These are phyloP conservation scores for Ogataea saltuana DNA, from an alignment of 805 yeast species.

Conservation along the genomic window DNA sequence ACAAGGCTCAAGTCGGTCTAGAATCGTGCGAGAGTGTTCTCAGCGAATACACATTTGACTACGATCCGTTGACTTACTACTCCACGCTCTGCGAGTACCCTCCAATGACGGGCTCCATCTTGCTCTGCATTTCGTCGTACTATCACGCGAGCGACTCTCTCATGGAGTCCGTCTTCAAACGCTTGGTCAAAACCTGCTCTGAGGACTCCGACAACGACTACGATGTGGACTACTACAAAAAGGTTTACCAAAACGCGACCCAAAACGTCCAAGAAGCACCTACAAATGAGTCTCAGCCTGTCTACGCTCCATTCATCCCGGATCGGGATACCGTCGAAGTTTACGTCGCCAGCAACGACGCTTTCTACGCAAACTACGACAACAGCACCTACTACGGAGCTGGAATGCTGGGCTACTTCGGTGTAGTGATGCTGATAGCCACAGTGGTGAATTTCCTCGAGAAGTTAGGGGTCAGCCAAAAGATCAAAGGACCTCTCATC, in stretches of 20 bases:
- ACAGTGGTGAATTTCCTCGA: slow-evolving; percentile 36
- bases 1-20: background rate
- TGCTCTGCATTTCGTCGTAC: slow-evolving; percentile 13
- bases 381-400: slow-evolving; percentile 37
- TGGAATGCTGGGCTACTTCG: slow-evolving; percentile 39
- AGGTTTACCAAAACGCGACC: slow-evolving; percentile 36
- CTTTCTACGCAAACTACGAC: slow-evolving; percentile 30
- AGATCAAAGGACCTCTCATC: slow-evolving; percentile 34
- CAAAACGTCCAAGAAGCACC: slow-evolving; percentile 14
- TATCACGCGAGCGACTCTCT: slow-evolving; percentile 5
- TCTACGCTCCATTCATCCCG: slow-evolving; percentile 20
- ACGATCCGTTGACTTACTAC: slow-evolving; percentile 6
- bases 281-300: slow-evolving; percentile 13
- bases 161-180: background rate
- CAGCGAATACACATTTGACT: slow-evolving; percentile 1
- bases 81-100: slow-evolving; percentile 19
- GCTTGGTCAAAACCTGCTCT: background rate
- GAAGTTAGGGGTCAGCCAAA: slow-evolving; percentile 30
- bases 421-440: slow-evolving; percentile 38
- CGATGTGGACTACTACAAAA: slow-evolving; percentile 2
- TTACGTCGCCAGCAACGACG: slow-evolving; percentile 1
- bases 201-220: background rate
- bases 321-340: slow-evolving; percentile 16
- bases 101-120: slow-evolving; percentile 19
- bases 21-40: background rate